phyloP scores from a whole-genome alignment of 768 basidiomycete species.

The Pleurotus salmoneostramineus region DNA sequence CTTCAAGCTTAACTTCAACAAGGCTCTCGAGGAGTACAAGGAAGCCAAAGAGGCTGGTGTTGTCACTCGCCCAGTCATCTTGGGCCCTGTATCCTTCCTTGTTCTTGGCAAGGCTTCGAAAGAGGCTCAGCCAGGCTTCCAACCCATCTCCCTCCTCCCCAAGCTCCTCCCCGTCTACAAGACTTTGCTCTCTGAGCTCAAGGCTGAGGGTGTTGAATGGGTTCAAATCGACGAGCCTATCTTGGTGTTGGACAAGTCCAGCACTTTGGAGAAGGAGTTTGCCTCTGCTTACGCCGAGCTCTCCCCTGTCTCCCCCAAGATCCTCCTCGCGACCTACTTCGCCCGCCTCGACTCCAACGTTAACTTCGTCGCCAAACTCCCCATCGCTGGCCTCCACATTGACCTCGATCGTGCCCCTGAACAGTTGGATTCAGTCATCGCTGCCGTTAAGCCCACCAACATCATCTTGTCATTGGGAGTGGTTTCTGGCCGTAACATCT shows the following conservation, averaged over 20 bases:
- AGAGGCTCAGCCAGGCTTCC: slow-evolving; percentile 78
- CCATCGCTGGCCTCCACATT: slow-evolving; percentile 91
- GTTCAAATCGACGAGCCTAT: slow-evolving; percentile 98
- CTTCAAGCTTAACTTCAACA: slow-evolving; percentile 96
- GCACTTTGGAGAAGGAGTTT: slow-evolving; percentile 75
- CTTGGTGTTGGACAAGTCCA: slow-evolving; percentile 87
- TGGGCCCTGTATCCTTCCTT: slow-evolving; percentile 96
- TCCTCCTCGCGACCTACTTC: slow-evolving; percentile 95
- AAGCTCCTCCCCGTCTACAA: slow-evolving; percentile 91
- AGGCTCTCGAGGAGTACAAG: slow-evolving; percentile 88
- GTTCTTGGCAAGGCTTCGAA: slow-evolving; percentile 88
- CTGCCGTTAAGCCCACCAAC: slow-evolving; percentile 78
- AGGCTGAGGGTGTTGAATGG: slow-evolving; percentile 88
- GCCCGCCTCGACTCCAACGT: slow-evolving; percentile 93
- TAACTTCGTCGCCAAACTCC: slow-evolving; percentile 85
- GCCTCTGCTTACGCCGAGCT: slow-evolving; percentile 78
- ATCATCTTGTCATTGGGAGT: slow-evolving; percentile 89
- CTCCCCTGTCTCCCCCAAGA: slow-evolving; percentile 80
- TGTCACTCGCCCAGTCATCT: slow-evolving; percentile 89
- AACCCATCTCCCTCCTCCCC: slow-evolving; percentile 86
- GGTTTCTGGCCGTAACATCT: slow-evolving; percentile 98
- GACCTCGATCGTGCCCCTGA: slow-evolving; percentile 92
- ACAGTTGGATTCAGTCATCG: slow-evolving; percentile 81
- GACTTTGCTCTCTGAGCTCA: slow-evolving; percentile 85
- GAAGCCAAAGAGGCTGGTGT: slow-evolving; percentile 92